These are phyloP conservation scores for Isabelozyma gotoi DNA, from an alignment of 805 yeast species.

Conservation along the genomic window DNA sequence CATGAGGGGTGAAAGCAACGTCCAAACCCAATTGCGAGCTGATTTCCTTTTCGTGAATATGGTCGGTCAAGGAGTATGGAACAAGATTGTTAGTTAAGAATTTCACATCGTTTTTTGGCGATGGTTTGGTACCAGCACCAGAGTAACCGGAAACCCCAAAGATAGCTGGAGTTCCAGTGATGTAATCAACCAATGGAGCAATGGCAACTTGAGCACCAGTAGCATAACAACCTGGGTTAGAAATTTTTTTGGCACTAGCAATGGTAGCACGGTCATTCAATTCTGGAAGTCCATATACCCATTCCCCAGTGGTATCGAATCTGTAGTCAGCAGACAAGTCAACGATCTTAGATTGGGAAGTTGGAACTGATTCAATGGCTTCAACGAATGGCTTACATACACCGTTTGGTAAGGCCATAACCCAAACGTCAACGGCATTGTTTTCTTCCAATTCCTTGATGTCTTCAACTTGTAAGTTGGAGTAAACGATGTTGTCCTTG, in stretches of 20 bases:
- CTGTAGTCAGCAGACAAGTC: conserved; percentile 96
- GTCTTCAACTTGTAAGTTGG: conserved; percentile 85
- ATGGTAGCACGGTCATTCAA: conserved; percentile 67
- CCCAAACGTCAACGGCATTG: conserved; percentile 91
- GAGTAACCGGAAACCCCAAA: conserved; percentile 98
- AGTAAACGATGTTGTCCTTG: conserved; percentile 76
- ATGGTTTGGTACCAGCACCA: conserved; percentile 99
- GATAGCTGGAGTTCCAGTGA: conserved; percentile 73
- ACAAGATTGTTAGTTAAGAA: conserved; percentile 78
- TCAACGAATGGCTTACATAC: conserved; percentile 88
- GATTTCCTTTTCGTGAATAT: conserved; percentile 93
- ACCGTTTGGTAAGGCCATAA: conserved; percentile 98
- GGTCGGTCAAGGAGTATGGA: conserved; percentile 95
- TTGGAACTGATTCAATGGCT: conserved; percentile 66
- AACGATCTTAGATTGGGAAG: conserved; percentile 74
- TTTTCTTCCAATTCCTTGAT: conserved; percentile 73
- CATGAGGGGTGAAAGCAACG: conserved; percentile 94
- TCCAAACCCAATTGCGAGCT: conserved; percentile 73
- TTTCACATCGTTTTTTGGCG: conserved; percentile 86
- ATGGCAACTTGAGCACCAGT: conserved; percentile 92
- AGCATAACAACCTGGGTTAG: conserved; percentile 99
- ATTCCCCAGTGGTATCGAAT: conserved; percentile 82
- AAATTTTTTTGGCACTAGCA: conserved; percentile 71
- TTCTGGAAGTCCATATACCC: conserved; percentile 97
- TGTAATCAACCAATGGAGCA: conserved; percentile 74